Base-by-base conservation (phyloP, 164 flowering plant genomes). In the Macadamia integrifolia region DNA sequence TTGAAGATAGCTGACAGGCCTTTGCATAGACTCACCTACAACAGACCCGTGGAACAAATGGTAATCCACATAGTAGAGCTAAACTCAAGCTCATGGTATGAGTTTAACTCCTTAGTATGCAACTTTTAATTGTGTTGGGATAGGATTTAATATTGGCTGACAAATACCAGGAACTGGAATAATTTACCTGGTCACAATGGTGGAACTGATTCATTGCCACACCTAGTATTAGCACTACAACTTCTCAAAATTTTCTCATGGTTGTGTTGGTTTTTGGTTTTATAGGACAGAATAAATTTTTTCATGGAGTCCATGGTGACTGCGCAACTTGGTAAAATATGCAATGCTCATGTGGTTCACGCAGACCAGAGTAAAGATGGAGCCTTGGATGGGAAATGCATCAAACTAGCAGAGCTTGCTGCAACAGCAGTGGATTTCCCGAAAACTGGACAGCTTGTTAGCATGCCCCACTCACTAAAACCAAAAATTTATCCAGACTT, bases 261-360 rank as follows among this genome's bases (percentile, higher is more conserved):
- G n/a, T 55, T 18, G 14, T 46, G 23, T 50, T 59, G 69, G 6
- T 30, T 64, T 52, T 65, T 64, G 57, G 61, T 66, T 77, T 53
- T 64, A 61, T 86, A 95, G 99, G 99, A 95, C 53, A 85, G 91
- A 15, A 81, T 85, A 13, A 85, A 89, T 0, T 95, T 95, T 69
- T 95, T 91, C 75, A 71, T 79, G 0, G 80, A 72, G 69, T 84
- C 82, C 81, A 88, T 95, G 88, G 88, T 84, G 57, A 87, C 83
- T 69, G 97, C 86, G 64, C 81, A 60, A 61, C 83, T 95, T 15
- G 99, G 99, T 8, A 3, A 84, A 9, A 92, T 95, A 32, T 92
- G 97, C 86, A 85, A 91, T 71, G 93, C 99, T 0, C 99, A 92
- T 70, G 99, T 95, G 64, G 99, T 92, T 65, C 98, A 89, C 76